Evolutionary conservation across 1,139 yeast species (phyloP).

Genomic region (Hansenula lynferdii): DNA sequence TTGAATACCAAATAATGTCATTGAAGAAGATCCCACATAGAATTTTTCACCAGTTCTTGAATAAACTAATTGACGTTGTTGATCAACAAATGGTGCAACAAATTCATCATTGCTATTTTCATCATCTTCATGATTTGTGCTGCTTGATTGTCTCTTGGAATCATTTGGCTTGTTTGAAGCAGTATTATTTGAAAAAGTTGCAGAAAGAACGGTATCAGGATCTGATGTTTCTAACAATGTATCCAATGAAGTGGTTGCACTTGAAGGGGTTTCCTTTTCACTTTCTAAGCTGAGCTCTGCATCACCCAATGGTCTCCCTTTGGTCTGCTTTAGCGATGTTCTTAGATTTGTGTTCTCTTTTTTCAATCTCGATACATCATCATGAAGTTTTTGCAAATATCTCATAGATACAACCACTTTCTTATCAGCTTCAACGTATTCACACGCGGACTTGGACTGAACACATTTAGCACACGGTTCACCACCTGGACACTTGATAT

Average conservation of each 20-base stretch:
- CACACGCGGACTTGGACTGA: constrained; percentile 57
- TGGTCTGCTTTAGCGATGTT: constrained; percentile 32
- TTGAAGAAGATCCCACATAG: constrained; percentile 75
- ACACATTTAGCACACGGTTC: constrained; percentile 68
- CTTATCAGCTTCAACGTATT: constrained; percentile 73
- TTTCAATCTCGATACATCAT: constrained; percentile 46
- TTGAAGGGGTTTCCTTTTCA: constrained; percentile 3
- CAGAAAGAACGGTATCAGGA: constrained; percentile 17
- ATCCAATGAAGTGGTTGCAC: constrained; percentile 5
- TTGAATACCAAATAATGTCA: constrained; percentile 76
- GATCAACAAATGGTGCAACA: constrained; percentile 63
- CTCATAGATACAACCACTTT: constrained; percentile 75
- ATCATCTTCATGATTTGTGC: neutral
- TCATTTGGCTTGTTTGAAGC: constrained; percentile 16
- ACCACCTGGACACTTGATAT: constrained; percentile 80
- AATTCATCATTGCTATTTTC: constrained; percentile 35
- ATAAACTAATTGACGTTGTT: constrained; percentile 64
- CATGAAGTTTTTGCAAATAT: constrained; percentile 64
- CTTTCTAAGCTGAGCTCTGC: neutral
- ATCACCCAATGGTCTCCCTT: neutral
- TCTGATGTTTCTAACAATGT: constrained; percentile 17
- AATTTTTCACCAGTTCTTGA: constrained; percentile 71
- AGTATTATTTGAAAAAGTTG: constrained; percentile 21
- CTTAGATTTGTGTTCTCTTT: constrained; percentile 54
- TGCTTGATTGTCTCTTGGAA: neutral